phyloP scores from a whole-genome alignment of 306 rosid genomes.

The Elaeagnus macrophylla region DNA sequence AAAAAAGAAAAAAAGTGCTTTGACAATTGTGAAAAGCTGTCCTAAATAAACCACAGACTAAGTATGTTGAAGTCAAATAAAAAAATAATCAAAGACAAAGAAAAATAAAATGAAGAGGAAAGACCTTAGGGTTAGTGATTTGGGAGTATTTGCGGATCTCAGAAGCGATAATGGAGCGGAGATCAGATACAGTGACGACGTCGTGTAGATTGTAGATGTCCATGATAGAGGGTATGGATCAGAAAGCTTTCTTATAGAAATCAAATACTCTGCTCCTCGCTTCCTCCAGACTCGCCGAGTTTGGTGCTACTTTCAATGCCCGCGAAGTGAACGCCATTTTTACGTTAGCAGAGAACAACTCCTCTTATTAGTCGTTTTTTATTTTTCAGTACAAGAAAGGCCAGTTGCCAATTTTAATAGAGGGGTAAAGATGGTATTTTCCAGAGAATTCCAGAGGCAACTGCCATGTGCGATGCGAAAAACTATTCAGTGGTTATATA shows the following conservation, averaged over 20 bases:
- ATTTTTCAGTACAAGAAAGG: too few relatives aligned
- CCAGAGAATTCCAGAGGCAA: too few relatives aligned
- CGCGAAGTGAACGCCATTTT: slow-evolving; percentile 47
- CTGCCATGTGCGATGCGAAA: too few relatives aligned
- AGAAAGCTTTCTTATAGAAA: slow-evolving; percentile 66
- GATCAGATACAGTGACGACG: slow-evolving; percentile 44
- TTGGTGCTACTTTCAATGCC: slow-evolving; percentile 68
- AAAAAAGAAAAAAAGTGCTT: too few relatives aligned
- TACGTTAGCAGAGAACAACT: neutral
- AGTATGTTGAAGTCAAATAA: too few relatives aligned
- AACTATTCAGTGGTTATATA: too few relatives aligned
- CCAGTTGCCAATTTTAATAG: too few relatives aligned
- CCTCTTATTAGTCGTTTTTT: too few relatives aligned
- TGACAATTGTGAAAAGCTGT: too few relatives aligned
- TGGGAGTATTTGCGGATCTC: slow-evolving; percentile 72
- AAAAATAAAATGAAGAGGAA: neutral
- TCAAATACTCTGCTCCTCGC: slow-evolving; percentile 73
- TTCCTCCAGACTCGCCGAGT: slow-evolving; percentile 67
- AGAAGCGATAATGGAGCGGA: slow-evolving; percentile 71
- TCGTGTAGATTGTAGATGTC: slow-evolving; percentile 75
- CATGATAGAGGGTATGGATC: slow-evolving; percentile 74
- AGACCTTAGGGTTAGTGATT: slow-evolving; percentile 68
- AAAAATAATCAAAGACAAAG: neutral
- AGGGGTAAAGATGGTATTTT: too few relatives aligned
- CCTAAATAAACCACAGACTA: too few relatives aligned